Base-by-base conservation (phyloP, 176 grass and related monocot genomes). In the Musa itinerans region DNA sequence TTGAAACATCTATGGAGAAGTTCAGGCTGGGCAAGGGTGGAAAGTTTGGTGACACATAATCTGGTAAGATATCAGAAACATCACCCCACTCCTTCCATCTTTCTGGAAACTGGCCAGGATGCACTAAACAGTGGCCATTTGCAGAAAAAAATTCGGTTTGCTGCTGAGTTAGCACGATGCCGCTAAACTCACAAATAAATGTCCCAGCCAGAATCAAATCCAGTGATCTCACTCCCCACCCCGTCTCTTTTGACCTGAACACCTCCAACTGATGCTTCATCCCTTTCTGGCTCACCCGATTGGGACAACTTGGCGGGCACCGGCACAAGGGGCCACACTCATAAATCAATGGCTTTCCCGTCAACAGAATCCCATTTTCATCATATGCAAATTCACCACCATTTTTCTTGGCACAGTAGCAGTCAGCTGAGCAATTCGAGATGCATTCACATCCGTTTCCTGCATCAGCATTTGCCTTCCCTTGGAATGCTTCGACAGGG, bases 81-180 rank as follows among this genome's bases (percentile, higher is more conserved):
- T 99, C 91, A 64, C 96, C 96, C 96, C 96, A 99, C 59, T 99
- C 96, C 63, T 87, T 67, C 86, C 96, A 94, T 79, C 91, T 91
- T 74, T 72, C 79, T 57, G 96, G 96, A 43, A 99, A 88, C 78
- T 85, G 83, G 55, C 82, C 89, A 12, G 95, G 95, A 68, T 81
- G 85, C 77, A 99, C 95, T 55, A 99, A 82, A 77, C 95, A 89
- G 74, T 82, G 86, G 20, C 88, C 88, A 83, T 86, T 91, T 1
- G 79, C 78, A 11, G 83, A 51, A 56, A 91, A 63, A 50, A 78
- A 69, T 63, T 99, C 88, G 71, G 88, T 82, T 76, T 99, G 88
- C 80, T 89, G 83, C 59, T 87, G 87, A 69, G 86, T 89, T 65
- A 94, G 89, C 20, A 92, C 88, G 79, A 91, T 87, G 67, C 95